A percentile compares a stretch with the other conserved stretches of the same genome.
Evolutionary conservation across 768 basidiomycete species (phyloP).

Genomic region (Leccinum subgranulosum): DNA sequence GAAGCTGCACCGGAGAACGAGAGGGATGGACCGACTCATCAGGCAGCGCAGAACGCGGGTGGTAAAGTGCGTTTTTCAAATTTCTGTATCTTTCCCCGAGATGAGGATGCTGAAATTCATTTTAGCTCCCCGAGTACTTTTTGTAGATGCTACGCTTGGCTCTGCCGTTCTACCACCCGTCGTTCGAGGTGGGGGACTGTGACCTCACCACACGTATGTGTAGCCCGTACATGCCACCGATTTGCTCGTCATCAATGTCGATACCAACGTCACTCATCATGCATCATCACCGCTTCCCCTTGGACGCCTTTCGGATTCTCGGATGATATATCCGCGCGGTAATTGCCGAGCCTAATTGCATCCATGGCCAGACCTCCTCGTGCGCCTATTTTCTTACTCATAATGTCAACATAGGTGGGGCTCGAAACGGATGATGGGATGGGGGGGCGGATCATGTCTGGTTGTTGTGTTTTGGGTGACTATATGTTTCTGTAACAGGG

Average conservation of each 20-base stretch:
- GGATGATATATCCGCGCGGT: slow-evolving; percentile 1
- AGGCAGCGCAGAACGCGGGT: slow-evolving; percentile 65
- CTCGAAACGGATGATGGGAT: slow-evolving; percentile 3
- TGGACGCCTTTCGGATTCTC: slow-evolving; percentile 6
- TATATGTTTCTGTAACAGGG: not conserved
- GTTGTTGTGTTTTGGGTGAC: slow-evolving; percentile 5
- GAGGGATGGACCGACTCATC: slow-evolving; percentile 80
- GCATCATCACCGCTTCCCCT: not conserved
- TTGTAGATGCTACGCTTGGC: slow-evolving; percentile 30
- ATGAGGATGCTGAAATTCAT: not conserved
- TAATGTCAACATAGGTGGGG: not conserved
- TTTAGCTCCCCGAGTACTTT: slow-evolving; percentile 83
- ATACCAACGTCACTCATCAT: slow-evolving; percentile 1
- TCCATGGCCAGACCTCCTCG: not conserved
- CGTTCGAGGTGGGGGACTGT: slow-evolving; percentile 5
- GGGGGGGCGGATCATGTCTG: not conserved
- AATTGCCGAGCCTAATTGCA: not conserved
- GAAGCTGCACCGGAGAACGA: slow-evolving; percentile 99
- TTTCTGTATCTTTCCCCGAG: not conserved
- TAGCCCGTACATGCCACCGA: not conserved
- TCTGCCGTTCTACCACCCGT: not conserved
- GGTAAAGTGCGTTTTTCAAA: slow-evolving; percentile 58
- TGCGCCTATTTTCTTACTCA: not conserved
- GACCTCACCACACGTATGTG: slow-evolving; percentile 1
- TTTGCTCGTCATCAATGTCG: slow-evolving; percentile 4